Evolutionary conservation across 208 protist species (phyloP).

Genomic region (Trypanosoma mega): DNA sequence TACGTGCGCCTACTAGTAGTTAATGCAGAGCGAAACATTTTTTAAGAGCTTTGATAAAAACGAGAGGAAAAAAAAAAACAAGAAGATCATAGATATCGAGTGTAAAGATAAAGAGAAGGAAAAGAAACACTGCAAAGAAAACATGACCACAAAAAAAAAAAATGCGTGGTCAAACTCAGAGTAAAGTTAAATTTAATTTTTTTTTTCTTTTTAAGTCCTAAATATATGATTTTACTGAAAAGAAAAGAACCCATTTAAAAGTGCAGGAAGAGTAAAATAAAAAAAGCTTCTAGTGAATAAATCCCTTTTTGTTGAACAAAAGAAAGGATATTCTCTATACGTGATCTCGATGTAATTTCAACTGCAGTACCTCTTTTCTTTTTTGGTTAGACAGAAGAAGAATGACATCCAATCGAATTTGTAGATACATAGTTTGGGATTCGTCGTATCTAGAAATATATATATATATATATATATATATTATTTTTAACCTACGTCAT

Average conservation of each 20-base stretch:
- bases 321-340: not conserved
- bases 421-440: not conserved
- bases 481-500: not conserved
- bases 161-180: not conserved
- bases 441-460: not conserved
- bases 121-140: slow-evolving; percentile 14
- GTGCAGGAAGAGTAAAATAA: slow-evolving; percentile 15
- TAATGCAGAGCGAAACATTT: slow-evolving; percentile 71
- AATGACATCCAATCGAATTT: no score
- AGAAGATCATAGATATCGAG: slow-evolving; percentile 1
- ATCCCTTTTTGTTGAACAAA: slow-evolving; percentile 14
- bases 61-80: slow-evolving; percentile 18
- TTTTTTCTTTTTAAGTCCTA: no score
- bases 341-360: not conserved
- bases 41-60: not conserved
- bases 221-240: no score
- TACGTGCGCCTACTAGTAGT: slow-evolving; percentile 71
- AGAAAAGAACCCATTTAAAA: slow-evolving; percentile 2
- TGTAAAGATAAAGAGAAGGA: slow-evolving; percentile 7
- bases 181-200: no score
- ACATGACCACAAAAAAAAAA: not conserved
- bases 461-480: no score
- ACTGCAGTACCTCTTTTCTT: no score
- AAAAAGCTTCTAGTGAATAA: slow-evolving; percentile 8
- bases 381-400: no score